Conservation (phyloP, 148 eudicot species). For the Rhododendron henanense region DNA sequence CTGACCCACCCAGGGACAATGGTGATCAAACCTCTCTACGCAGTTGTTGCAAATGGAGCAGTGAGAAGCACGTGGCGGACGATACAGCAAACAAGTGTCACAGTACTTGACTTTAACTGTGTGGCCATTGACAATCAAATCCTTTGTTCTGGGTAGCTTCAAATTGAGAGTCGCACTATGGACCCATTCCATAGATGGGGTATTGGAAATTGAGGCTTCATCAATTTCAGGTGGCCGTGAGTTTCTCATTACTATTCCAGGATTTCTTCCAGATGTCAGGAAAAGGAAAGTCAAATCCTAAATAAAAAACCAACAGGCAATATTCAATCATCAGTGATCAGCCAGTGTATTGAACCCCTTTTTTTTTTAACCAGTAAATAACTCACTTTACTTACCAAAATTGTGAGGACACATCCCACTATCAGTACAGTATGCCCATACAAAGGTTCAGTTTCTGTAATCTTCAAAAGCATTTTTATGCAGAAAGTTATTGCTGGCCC, state of each 20-base stretch:
- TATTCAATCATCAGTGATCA: neutral
- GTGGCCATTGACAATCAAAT: conserved; percentile 59
- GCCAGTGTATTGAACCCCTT: neutral
- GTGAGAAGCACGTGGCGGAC: conserved; percentile 90
- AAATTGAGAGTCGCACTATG: conserved; percentile 30
- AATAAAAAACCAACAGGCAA: conserved; percentile 12
- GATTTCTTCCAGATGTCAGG: conserved; percentile 69
- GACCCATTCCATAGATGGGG: conserved; percentile 52
- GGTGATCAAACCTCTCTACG: conserved; percentile 89
- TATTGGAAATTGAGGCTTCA: conserved; percentile 19
- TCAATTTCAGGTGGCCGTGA: conserved; percentile 39
- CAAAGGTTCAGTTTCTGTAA: conserved; percentile 36
- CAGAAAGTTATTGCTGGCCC: conserved; percentile 72
- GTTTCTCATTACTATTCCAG: conserved; percentile 84
- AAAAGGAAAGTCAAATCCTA: conserved; percentile 70
- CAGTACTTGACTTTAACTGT: conserved; percentile 72
- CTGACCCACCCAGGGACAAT: conserved; percentile 98
- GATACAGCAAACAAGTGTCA: conserved; percentile 79
- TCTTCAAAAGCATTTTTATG: conserved; percentile 46
- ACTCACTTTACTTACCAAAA: conserved; percentile 42
- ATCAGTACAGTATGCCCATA: conserved; percentile 50
- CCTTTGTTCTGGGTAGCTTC: conserved; percentile 69
- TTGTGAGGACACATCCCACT: conserved; percentile 53
- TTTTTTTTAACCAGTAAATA: conserved; percentile 4
- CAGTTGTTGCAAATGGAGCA: conserved; percentile 95